phyloP scores from a whole-genome alignment of 805 yeast species.

The Myxozyma neotropica region DNA sequence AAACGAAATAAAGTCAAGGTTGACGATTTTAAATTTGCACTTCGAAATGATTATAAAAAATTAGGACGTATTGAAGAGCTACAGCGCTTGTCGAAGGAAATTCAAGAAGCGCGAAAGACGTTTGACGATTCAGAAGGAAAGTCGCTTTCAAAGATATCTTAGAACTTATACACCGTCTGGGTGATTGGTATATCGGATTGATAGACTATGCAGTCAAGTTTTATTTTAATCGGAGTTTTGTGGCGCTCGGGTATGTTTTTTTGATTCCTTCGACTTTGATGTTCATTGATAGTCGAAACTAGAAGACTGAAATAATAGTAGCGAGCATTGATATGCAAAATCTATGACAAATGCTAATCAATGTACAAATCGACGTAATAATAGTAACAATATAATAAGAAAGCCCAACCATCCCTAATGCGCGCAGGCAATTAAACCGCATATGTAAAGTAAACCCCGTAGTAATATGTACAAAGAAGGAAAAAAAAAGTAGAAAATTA shows the following conservation, averaged over 20 bases:
- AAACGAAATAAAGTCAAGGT: constrained; percentile 64
- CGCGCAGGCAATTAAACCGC: neutral
- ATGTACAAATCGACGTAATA: too few species aligned
- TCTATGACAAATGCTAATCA: too few species aligned
- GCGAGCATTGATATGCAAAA: too few species aligned
- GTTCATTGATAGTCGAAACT: too few species aligned
- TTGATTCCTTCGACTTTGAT: too few species aligned
- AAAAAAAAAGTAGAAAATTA: too few species aligned
- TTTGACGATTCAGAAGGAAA: constrained; percentile 63
- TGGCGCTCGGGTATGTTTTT: too few species aligned
- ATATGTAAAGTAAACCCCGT: too few species aligned
- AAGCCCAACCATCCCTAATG: neutral
- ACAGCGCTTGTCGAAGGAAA: constrained; percentile 59
- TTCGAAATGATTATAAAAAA: constrained; percentile 66
- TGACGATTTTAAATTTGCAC: constrained; percentile 71
- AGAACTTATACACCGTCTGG: neutral
- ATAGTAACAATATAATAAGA: neutral
- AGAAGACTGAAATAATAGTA: too few species aligned
- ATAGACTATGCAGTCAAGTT: too few species aligned
- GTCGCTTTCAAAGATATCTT: constrained; percentile 38
- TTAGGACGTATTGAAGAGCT: constrained; percentile 71
- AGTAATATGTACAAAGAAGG: too few species aligned
- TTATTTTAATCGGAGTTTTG: too few species aligned
- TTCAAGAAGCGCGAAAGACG: constrained; percentile 65
- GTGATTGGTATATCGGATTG: neutral